phyloP scores from a whole-genome alignment of 495 filamentous ascomycete genomes.

The Mycothermus thermophilus region DNA sequence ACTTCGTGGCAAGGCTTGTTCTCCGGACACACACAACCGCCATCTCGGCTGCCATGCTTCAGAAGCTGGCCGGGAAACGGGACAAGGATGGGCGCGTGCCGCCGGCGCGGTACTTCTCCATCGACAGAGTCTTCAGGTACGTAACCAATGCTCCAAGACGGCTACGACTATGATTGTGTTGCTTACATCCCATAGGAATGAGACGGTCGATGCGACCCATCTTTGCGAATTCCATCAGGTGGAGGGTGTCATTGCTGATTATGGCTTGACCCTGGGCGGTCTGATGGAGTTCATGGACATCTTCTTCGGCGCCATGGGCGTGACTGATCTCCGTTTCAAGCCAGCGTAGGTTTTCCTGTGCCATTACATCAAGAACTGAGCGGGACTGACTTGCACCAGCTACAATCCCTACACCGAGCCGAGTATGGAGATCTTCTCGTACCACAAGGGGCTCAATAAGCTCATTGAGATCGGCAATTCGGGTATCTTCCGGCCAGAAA shows the following conservation, averaged over 20 bases:
- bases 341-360: conserved; percentile 6
- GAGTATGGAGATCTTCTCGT: conserved; percentile 58
- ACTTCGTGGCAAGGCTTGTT: conserved; percentile 46
- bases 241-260: conserved; percentile 96
- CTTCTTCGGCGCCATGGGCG: conserved; percentile 93
- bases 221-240: conserved; percentile 97
- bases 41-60: conserved; percentile 71
- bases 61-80: conserved; percentile 65
- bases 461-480: conserved; percentile 96
- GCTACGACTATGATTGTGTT: background rate
- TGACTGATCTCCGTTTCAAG: conserved; percentile 80
- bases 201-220: conserved; percentile 92
- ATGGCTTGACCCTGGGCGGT: conserved; percentile 75
- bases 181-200: conserved; percentile 26
- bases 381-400: conserved; percentile 44
- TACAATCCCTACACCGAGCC: conserved; percentile 99
- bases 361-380: background rate
- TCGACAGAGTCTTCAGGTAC: conserved; percentile 75
- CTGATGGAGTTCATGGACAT: conserved; percentile 93
- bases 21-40: conserved; percentile 95
- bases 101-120: conserved; percentile 88
- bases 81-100: conserved; percentile 34
- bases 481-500: conserved; percentile 96
- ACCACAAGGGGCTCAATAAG: conserved; percentile 77
- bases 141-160: background rate